phyloP scores from a whole-genome alignment of 1,284 basidiomycete species.

The Pyrrhoderma noxium region DNA sequence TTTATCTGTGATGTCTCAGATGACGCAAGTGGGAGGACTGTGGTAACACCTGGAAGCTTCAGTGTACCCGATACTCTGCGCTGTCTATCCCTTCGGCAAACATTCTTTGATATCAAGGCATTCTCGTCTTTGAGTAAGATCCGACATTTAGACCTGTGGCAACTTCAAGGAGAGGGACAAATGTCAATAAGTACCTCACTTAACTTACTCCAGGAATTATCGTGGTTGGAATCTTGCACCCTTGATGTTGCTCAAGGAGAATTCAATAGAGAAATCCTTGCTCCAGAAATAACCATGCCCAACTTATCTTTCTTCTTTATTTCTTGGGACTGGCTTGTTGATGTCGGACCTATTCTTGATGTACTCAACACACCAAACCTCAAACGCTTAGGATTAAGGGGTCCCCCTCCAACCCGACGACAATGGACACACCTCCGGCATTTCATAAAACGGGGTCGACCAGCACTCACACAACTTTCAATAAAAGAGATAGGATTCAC shows the following conservation, averaged over 20 bases:
- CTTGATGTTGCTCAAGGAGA: slow-evolving; percentile 17
- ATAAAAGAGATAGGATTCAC: slow-evolving; percentile 18
- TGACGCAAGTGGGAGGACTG: slow-evolving; percentile 5
- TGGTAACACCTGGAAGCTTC: slow-evolving; percentile 2
- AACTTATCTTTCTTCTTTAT: slow-evolving; percentile 17
- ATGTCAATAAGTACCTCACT: slow-evolving; percentile 16
- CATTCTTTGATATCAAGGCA: slow-evolving; percentile 15
- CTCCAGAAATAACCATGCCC: slow-evolving; percentile 12
- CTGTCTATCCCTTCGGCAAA: slow-evolving; percentile 16
- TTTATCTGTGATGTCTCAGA: slow-evolving; percentile 18
- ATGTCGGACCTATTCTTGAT: slow-evolving; percentile 18
- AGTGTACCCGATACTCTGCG: slow-evolving; percentile 15
- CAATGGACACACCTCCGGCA: slow-evolving; percentile 16
- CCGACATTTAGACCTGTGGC: slow-evolving; percentile 18
- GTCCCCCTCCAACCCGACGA: slow-evolving; percentile 15
- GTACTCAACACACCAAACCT: slow-evolving; percentile 12
- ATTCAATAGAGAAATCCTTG: background rate
- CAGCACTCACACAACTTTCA: slow-evolving; percentile 15
- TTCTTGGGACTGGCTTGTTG: slow-evolving; percentile 20
- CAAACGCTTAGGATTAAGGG: slow-evolving; percentile 14
- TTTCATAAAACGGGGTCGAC: slow-evolving; percentile 15
- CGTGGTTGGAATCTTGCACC: slow-evolving; percentile 17
- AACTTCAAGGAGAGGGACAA: slow-evolving; percentile 17
- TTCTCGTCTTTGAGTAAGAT: slow-evolving; percentile 16
- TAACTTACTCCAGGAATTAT: slow-evolving; percentile 9